Conservation (phyloP, 164 flowering plant genomes). For the Hamamelis virginiana region DNA sequence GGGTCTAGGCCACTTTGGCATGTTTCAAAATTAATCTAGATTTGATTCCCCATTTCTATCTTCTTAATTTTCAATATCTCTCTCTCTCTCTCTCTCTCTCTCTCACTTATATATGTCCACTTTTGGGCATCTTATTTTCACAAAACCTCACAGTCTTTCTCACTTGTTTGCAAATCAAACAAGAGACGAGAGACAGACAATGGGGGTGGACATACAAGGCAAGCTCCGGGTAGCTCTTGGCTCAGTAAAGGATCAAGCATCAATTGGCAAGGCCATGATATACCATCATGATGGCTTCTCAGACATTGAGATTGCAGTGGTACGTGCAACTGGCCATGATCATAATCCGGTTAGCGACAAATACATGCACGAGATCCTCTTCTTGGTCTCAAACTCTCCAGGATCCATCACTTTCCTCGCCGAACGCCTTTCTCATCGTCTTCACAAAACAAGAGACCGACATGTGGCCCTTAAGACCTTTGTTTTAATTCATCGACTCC, state of each 20-base stretch:
- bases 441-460: slow-evolving; percentile 52
- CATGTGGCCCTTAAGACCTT: slow-evolving; percentile 68
- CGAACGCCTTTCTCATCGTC: slow-evolving; percentile 43
- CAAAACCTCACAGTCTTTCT: not conserved
- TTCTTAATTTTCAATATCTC: not conserved
- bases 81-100: not conserved
- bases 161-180: not conserved
- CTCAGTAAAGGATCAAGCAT: slow-evolving; percentile 67
- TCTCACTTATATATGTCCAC: not conserved
- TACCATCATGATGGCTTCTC: slow-evolving; percentile 38
- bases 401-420: slow-evolving; percentile 55
- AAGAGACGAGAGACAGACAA: slow-evolving; percentile 3
- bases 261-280: slow-evolving; percentile 64
- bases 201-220: slow-evolving; percentile 29
- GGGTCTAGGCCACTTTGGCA: no score
- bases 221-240: slow-evolving; percentile 62
- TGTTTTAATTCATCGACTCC: slow-evolving; percentile 57
- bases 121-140: slow-evolving; percentile 1
- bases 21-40: slow-evolving; percentile 6
- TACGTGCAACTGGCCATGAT: slow-evolving; percentile 70
- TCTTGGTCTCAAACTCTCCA: slow-evolving; percentile 58
- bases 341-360: slow-evolving; percentile 56
- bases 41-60: slow-evolving; percentile 15
- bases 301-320: slow-evolving; percentile 58
- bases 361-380: slow-evolving; percentile 62